A percentile compares a stretch with the other conserved stretches of the same genome.
Conservation (phyloP, 2,329 filamentous ascomycete species). For the Sclerotinia spermophila region DNA sequence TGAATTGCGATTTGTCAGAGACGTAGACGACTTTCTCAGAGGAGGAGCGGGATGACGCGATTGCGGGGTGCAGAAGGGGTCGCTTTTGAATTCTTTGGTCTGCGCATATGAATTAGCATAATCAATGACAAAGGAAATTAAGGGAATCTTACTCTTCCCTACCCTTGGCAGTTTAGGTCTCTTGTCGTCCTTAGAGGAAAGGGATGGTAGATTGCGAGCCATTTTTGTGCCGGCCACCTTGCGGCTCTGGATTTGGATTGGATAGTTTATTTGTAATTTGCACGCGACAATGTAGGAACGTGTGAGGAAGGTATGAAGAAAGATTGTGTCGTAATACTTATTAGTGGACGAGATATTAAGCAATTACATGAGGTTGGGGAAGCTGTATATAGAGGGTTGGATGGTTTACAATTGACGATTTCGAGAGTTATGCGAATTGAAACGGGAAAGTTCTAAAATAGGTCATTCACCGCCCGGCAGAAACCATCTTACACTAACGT, state of each 20-base stretch:
- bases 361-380: background rate
- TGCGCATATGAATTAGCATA: conserved; percentile 17
- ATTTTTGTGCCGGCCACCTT: background rate
- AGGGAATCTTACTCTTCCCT: conserved; percentile 25
- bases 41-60: conserved; percentile 27
- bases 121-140: conserved; percentile 25
- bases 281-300: accelerated
- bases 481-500: conserved; percentile 7
- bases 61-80: conserved; percentile 36
- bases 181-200: conserved; percentile 12
- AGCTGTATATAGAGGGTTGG: background rate
- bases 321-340: too few relatives aligned
- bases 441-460: background rate
- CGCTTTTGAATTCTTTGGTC: conserved; percentile 36
- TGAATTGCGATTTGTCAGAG: conserved; percentile 32
- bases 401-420: background rate
- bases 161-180: background rate
- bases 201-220: conserved; percentile 6
- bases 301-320: too few relatives aligned
- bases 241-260: background rate
- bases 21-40: conserved; percentile 35
- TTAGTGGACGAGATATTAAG: background rate
- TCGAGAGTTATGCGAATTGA: background rate
- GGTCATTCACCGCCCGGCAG: conserved; percentile 14
- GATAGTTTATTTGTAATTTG: background rate